phyloP scores from a whole-genome alignment of 2,329 filamentous ascomycete genomes.

The Lachnum nothofagi region DNA sequence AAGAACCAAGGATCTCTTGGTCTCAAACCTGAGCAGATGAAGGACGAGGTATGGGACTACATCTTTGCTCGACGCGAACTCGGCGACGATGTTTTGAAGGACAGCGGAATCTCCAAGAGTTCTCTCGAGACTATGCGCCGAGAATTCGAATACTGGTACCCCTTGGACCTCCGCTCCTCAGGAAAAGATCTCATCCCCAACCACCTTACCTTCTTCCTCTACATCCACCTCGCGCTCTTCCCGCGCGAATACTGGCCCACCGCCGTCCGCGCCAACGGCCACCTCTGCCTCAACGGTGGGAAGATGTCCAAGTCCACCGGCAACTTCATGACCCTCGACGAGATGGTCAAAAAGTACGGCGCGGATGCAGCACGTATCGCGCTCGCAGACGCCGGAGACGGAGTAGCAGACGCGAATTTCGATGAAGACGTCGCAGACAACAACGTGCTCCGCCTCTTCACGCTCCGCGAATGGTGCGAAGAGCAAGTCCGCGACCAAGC shows the following conservation, averaged over 20 bases:
- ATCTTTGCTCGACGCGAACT: constrained; percentile 74
- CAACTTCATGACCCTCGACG: constrained; percentile 89
- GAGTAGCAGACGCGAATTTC: constrained; percentile 93
- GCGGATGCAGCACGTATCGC: constrained; percentile 89
- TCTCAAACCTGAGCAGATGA: constrained; percentile 80
- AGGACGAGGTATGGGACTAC: constrained; percentile 94
- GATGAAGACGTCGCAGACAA: constrained; percentile 92
- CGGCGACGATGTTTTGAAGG: constrained; percentile 56
- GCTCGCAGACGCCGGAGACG: constrained; percentile 89
- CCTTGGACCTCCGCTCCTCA: constrained; percentile 78
- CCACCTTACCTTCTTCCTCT: constrained; percentile 93
- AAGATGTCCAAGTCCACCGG: constrained; percentile 99
- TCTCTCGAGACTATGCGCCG: constrained; percentile 75
- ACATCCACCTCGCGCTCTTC: constrained; percentile 89
- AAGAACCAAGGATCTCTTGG: constrained; percentile 61
- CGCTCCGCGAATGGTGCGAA: constrained; percentile 85
- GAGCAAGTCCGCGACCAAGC: constrained; percentile 68
- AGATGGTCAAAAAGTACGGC: constrained; percentile 85
- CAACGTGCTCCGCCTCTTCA: constrained; percentile 78
- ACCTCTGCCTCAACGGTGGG: constrained; percentile 89
- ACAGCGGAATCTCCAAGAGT: constrained; percentile 67
- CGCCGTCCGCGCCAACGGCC: constrained; percentile 82
- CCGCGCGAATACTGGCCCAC: constrained; percentile 82
- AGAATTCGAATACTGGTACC: constrained; percentile 97
- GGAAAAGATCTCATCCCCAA: constrained; percentile 93